A percentile compares a stretch with the other conserved stretches of the same genome.
These are phyloP conservation scores for Cylindrotheca closterium DNA, from an alignment of 108 stramenopile species.

Conservation along the genomic window DNA sequence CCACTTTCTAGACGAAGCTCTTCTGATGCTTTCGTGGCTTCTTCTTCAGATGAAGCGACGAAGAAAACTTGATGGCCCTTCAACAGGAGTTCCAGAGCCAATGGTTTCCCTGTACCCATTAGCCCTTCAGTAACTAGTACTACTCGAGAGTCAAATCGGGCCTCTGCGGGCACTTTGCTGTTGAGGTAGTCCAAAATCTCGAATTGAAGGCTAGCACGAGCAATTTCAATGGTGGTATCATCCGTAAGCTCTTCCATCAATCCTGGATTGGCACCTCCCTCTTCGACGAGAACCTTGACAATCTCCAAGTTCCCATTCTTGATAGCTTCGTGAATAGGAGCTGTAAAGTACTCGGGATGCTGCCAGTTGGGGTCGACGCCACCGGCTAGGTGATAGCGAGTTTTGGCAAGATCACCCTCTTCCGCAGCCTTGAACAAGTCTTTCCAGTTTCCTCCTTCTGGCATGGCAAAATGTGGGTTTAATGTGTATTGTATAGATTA, in stretches of 20 bases:
- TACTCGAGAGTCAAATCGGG: slow-evolving; percentile 32
- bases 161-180: slow-evolving; percentile 13
- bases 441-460: slow-evolving; percentile 30
- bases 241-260: slow-evolving; percentile 26
- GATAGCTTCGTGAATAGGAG: slow-evolving; percentile 26
- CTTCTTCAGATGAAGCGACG: slow-evolving; percentile 4
- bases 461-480: no score
- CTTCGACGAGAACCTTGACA: slow-evolving; percentile 18
- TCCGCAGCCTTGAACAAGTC: slow-evolving; percentile 20
- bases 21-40: not conserved
- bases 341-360: slow-evolving; percentile 30
- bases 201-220: slow-evolving; percentile 3
- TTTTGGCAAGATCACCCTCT: slow-evolving; percentile 8
- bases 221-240: slow-evolving; percentile 15
- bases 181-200: slow-evolving; percentile 29
- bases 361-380: slow-evolving; percentile 29
- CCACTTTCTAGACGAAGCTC: not conserved
- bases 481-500: no score
- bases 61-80: slow-evolving; percentile 22
- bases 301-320: slow-evolving; percentile 21
- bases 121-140: slow-evolving; percentile 76
- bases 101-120: slow-evolving; percentile 71
- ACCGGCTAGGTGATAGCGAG: slow-evolving; percentile 11
- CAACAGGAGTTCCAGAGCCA: slow-evolving; percentile 8
- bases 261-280: slow-evolving; percentile 12